phyloP scores from a whole-genome alignment of 1,284 basidiomycete species.

The Rhodotorula sp. region DNA sequence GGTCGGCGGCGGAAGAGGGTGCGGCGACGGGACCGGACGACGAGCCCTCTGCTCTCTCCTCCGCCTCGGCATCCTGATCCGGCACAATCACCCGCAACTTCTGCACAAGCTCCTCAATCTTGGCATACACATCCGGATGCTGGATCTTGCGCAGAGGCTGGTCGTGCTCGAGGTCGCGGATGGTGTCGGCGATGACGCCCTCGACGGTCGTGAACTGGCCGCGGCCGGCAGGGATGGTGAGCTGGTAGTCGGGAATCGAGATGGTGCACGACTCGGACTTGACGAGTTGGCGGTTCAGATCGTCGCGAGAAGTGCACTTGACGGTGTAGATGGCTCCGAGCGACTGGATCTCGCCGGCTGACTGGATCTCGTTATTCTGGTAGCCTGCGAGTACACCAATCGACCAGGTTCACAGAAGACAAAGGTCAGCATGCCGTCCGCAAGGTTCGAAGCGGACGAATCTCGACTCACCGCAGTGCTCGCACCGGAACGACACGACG shows the following conservation, averaged over 20 bases:
- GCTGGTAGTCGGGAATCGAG: conserved; percentile 78
- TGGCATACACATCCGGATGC: conserved; percentile 69
- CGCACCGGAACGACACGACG: conserved; percentile 92
- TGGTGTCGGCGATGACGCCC: conserved; percentile 80
- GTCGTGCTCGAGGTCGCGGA: conserved; percentile 75
- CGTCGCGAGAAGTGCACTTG: conserved; percentile 68
- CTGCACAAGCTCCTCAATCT: conserved; percentile 73
- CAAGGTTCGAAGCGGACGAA: not conserved
- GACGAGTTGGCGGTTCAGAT: conserved; percentile 91
- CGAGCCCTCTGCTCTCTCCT: not conserved
- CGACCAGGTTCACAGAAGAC: too few species aligned
- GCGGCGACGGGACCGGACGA: conserved; percentile 40
- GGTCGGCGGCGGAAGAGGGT: conserved; percentile 40
- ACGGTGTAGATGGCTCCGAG: conserved; percentile 69
- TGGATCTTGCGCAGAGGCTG: conserved; percentile 85
- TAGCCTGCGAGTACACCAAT: conserved; percentile 30
- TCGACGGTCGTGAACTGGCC: conserved; percentile 96
- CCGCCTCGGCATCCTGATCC: conserved; percentile 44
- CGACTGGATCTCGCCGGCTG: conserved; percentile 78
- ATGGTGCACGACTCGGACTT: conserved; percentile 83
- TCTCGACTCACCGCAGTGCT: conserved; percentile 70
- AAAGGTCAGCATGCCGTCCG: not conserved
- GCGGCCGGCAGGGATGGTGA: conserved; percentile 78
- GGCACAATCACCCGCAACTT: conserved; percentile 68
- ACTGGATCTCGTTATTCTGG: conserved; percentile 91